A percentile compares a stretch with the other conserved stretches of the same genome.
Evolutionary conservation across 2,329 filamentous ascomycete genomes (phyloP).

Genomic region (Bipolaris victoriae): DNA sequence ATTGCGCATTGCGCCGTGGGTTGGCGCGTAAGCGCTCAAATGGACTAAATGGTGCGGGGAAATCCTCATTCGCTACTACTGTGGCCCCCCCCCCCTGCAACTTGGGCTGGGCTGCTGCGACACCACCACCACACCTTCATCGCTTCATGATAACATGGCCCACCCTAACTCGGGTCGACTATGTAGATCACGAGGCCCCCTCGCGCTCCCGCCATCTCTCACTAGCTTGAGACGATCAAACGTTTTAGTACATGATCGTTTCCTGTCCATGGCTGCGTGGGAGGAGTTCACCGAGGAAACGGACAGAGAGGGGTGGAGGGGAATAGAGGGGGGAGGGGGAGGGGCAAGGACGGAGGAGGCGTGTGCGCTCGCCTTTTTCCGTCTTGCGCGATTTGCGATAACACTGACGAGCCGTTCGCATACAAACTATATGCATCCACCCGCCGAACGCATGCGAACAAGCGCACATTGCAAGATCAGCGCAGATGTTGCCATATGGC

Average conservation of each 20-base stretch:
- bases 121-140: background rate
- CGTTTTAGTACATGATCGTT: background rate
- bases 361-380: background rate
- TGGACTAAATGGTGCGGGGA: constrained; percentile 2
- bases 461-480: constrained; percentile 1
- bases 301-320: background rate
- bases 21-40: constrained; percentile 1
- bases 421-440: constrained; percentile 3
- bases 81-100: background rate
- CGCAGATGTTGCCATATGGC: constrained; percentile 2
- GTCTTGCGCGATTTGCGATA: constrained; percentile 6
- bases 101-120: background rate
- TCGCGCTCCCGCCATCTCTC: background rate
- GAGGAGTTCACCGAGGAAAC: background rate
- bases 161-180: constrained; percentile 2
- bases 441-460: constrained; percentile 2
- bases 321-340: background rate
- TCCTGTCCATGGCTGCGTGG: background rate
- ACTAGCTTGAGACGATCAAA: constrained; percentile 1
- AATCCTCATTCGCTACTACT: background rate
- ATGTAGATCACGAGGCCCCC: constrained; percentile 6
- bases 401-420: background rate
- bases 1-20: background rate
- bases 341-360: background rate
- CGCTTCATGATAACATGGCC: constrained; percentile 3